Evolutionary conservation across 495 filamentous ascomycete genomes (phyloP), one percentile per base, ranked within the genome.

Genomic region (Filosporella fistucella): DNA sequence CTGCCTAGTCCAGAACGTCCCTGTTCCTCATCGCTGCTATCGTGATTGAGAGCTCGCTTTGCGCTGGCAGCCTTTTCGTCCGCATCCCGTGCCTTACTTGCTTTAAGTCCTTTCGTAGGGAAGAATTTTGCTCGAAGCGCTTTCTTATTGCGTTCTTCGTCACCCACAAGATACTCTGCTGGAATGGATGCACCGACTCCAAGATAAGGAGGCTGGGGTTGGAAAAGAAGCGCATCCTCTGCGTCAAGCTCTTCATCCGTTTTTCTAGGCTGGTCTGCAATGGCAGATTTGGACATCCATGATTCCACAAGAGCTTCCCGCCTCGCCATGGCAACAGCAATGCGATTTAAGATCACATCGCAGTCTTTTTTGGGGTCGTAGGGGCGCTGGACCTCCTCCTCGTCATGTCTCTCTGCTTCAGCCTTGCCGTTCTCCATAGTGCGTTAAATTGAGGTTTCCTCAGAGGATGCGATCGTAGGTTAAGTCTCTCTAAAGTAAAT

Each of bases 1-100:
- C 67, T 75, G 40, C 80, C 71, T 39, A 76, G 52, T 17, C 73
- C 63, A 16, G 76, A 70, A 38, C 81, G 64, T 1, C 81, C 77
- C 51, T 72, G 72, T 46, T 74, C 75, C 18, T 80, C 79, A 45
- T 74, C 63, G 18, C 59, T 62, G 25, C 56, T 68, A 66, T 12
- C 52, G 42, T 41, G 35, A 14, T 43, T 55, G 22, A 39, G 28
- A 7, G 41, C 46, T 12, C 56, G 32, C 44, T 60, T 67, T 23
- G 57, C 53, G 40, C 53, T 58, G 3, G 37, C 45, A 46, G 41
- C 55, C 29, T 57, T 63, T 46, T 60, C 62, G 42, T 51, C 60
- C 32, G 23, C 46, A 58, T 56, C 59, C 60, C 42, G 50, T 47
- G 52, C 45, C 54, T 57, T 63, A 58, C 46, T 60, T 30, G 20